phyloP scores from a whole-genome alignment of 2,329 filamentous ascomycete genomes.

The Sclerotinia glacialis region DNA sequence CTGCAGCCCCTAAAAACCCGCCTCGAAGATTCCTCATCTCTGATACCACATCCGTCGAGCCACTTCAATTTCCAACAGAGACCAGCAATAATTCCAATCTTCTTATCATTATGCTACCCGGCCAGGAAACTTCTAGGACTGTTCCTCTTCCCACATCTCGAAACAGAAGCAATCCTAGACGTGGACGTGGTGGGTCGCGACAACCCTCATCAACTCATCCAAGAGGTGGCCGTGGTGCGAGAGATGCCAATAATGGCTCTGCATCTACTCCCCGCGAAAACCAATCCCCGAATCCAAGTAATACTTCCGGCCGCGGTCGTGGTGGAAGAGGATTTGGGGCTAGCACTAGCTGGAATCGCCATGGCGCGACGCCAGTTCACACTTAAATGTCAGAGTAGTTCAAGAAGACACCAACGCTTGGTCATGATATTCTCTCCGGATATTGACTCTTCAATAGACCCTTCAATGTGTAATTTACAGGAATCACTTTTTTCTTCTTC shows the following conservation, averaged over 20 bases:
- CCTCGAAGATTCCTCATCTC: slow-evolving; percentile 50
- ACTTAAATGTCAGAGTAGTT: slow-evolving; percentile 30
- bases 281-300: slow-evolving; percentile 29
- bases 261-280: slow-evolving; percentile 32
- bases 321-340: slow-evolving; percentile 33
- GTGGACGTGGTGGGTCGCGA: slow-evolving; percentile 34
- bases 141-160: slow-evolving; percentile 41
- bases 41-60: slow-evolving; percentile 47
- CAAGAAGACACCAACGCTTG: background rate
- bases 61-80: slow-evolving; percentile 44
- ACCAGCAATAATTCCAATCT: slow-evolving; percentile 42
- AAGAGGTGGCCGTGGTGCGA: slow-evolving; percentile 34
- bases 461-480: slow-evolving; percentile 28
- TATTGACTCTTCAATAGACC: slow-evolving; percentile 27
- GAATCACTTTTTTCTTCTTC: slow-evolving; percentile 32
- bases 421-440: slow-evolving; percentile 19
- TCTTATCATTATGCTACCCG: slow-evolving; percentile 48
- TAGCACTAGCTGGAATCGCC: slow-evolving; percentile 31
- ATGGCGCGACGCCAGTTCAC: slow-evolving; percentile 36
- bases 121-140: slow-evolving; percentile 44
- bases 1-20: slow-evolving; percentile 52
- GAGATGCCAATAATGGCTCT: slow-evolving; percentile 34
- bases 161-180: slow-evolving; percentile 39
- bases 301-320: slow-evolving; percentile 30
- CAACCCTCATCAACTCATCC: slow-evolving; percentile 33